Evolutionary conservation across 805 yeast species (phyloP), one percentile per base, ranked within the genome.

Genomic region (Myxozyma geophila): DNA sequence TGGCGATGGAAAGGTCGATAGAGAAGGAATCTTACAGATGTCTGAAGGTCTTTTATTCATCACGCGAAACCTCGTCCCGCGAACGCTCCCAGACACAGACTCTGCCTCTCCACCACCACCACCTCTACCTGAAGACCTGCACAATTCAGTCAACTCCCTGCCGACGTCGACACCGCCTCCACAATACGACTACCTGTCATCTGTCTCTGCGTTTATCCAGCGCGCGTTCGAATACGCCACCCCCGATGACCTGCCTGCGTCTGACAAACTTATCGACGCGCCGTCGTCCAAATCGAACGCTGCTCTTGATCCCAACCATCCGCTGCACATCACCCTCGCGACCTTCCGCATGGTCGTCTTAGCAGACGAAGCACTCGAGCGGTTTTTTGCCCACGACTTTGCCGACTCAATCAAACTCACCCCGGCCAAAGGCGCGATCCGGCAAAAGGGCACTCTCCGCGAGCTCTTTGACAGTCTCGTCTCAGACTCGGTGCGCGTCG

Each of bases 271-370:
- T 13, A 28, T 48, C 40, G 73, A 72, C 19, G 52, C 62, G 0
- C 70, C 69, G 1, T 35, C 60, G 28, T 36, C 59, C 5, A 80
- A 80, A 35, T 91, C 90, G 54, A 91, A 92, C 72, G 90, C 85
- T 4, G 97, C 96, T 0, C 77, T 91, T 44, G 90, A 91, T 72
- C 97, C 97, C 2, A 81, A 83, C 39, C 83, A 87, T 39, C 96
- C 96, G 0, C 85, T 87, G 9, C 85, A 78, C 62, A 81, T 92
- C 58, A 89, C 88, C 58, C 78, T 91, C 17, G 90, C 98, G 0
- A 92, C 97, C 0, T 93, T 93, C 77, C 80, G 98, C 66, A 93
- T 93, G 99, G 96, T 95, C 0, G 78, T 95, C 6, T 79, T 93
- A 6, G 98, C 98, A 0, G 97, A 92, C 74, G 98, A 92, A 72